A percentile compares a stretch with the other conserved stretches of the same genome.
Evolutionary conservation across 352 stramenopile genomes (phyloP).

Genomic region (Phytophthora pini): DNA sequence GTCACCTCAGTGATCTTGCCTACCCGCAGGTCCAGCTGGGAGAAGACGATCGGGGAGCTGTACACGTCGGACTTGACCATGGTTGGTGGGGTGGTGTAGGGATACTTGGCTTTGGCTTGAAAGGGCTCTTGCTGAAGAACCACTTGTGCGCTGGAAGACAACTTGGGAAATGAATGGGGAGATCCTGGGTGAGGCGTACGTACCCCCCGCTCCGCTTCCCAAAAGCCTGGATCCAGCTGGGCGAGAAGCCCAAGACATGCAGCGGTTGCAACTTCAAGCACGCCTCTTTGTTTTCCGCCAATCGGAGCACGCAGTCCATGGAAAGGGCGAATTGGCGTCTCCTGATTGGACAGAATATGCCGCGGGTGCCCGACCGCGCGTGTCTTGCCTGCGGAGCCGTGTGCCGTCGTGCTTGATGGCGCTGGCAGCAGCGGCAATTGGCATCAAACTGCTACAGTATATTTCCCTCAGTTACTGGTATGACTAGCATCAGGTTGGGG

Average conservation of each 20-base stretch:
- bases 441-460: background rate
- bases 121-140: slow-evolving; percentile 20
- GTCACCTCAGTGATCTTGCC: slow-evolving; percentile 74
- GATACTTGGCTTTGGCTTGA: slow-evolving; percentile 7
- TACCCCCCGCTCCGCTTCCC: slow-evolving; percentile 15
- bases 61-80: slow-evolving; percentile 87
- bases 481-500: no score
- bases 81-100: background rate
- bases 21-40: slow-evolving; percentile 72
- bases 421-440: background rate
- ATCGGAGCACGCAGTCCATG: slow-evolving; percentile 11
- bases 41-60: slow-evolving; percentile 74
- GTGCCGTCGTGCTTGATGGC: slow-evolving; percentile 12
- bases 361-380: slow-evolving; percentile 15
- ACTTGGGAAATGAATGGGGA: slow-evolving; percentile 55
- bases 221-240: slow-evolving; percentile 28
- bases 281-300: slow-evolving; percentile 16
- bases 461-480: background rate
- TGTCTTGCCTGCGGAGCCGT: slow-evolving; percentile 24
- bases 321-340: slow-evolving; percentile 6
- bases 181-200: slow-evolving; percentile 12
- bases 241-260: slow-evolving; percentile 31
- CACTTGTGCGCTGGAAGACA: slow-evolving; percentile 48
- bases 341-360: slow-evolving; percentile 23
- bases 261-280: slow-evolving; percentile 42